phyloP scores from a whole-genome alignment of 2,329 filamentous ascomycete genomes.

The Neurospora crassa region DNA sequence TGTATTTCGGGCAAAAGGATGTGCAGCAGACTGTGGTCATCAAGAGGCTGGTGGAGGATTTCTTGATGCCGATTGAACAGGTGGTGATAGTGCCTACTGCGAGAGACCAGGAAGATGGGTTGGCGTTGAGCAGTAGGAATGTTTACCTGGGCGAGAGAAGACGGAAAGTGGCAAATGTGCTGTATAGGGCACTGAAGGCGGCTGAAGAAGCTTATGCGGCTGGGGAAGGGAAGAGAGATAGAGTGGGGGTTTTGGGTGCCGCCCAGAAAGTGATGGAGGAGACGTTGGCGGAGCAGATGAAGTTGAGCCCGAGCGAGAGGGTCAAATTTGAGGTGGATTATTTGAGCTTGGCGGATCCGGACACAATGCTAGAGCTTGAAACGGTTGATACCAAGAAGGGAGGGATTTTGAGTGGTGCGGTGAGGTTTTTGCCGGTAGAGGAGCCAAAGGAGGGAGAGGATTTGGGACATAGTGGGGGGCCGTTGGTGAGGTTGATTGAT shows the following conservation, averaged over 20 bases:
- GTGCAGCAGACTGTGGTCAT: slow-evolving; percentile 93
- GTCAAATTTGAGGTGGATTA: slow-evolving; percentile 82
- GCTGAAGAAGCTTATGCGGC: slow-evolving; percentile 58
- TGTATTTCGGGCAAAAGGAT: slow-evolving; percentile 97
- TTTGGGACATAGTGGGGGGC: slow-evolving; percentile 61
- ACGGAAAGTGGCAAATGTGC: slow-evolving; percentile 60
- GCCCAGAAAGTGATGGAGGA: slow-evolving; percentile 52
- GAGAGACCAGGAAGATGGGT: slow-evolving; percentile 61
- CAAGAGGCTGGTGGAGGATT: slow-evolving; percentile 76
- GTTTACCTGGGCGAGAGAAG: slow-evolving; percentile 78
- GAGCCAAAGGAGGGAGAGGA: slow-evolving; percentile 61
- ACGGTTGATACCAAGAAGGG: slow-evolving; percentile 60
- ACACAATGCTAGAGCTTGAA: slow-evolving; percentile 70
- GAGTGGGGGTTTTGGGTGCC: slow-evolving; percentile 61
- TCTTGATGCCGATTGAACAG: slow-evolving; percentile 68
- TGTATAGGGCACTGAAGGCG: slow-evolving; percentile 58
- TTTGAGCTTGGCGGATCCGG: slow-evolving; percentile 78
- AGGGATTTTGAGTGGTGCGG: slow-evolving; percentile 78
- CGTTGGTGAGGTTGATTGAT: slow-evolving; percentile 81
- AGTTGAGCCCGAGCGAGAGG: slow-evolving; percentile 48
- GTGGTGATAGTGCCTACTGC: slow-evolving; percentile 64
- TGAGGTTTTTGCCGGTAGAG: slow-evolving; percentile 82
- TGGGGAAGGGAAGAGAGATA: slow-evolving; percentile 36
- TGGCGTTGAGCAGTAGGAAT: slow-evolving; percentile 88
- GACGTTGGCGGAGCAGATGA: slow-evolving; percentile 51